Conservation (phyloP, 805 yeast genomes). For the Starmera pachycereana region DNA sequence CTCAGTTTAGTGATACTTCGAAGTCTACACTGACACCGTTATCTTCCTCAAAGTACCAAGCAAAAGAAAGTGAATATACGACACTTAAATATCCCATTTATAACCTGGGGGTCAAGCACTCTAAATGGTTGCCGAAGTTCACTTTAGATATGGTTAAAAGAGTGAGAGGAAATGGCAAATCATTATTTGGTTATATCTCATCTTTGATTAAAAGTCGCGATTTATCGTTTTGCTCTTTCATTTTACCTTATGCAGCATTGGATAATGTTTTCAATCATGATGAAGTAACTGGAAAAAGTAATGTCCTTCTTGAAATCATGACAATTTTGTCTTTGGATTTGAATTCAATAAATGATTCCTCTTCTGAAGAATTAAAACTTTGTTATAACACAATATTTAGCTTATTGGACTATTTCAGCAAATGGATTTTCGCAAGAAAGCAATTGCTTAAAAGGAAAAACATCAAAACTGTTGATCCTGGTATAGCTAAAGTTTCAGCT, state of each 20-base stretch:
- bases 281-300: conserved; percentile 25
- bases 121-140: conserved; percentile 63
- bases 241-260: conserved; percentile 70
- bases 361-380: conserved; percentile 47
- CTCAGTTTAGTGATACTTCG: conserved; percentile 50
- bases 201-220: conserved; percentile 62
- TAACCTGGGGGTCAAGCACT: conserved; percentile 41
- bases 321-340: conserved; percentile 42
- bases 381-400: conserved; percentile 70
- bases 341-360: conserved; percentile 36
- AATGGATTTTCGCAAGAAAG: conserved; percentile 40
- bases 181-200: conserved; percentile 54
- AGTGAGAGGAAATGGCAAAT: conserved; percentile 16
- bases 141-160: conserved; percentile 56
- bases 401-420: conserved; percentile 72
- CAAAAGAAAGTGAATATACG: conserved; percentile 35
- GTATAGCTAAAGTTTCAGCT: conserved; percentile 27
- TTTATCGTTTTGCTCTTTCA: conserved; percentile 52
- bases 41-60: conserved; percentile 56
- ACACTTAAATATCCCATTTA: conserved; percentile 56
- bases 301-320: conserved; percentile 49
- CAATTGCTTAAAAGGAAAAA: conserved; percentile 11
- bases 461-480: conserved; percentile 18
- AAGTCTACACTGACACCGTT: conserved; percentile 70
- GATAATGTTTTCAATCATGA: conserved; percentile 45